A percentile compares a stretch with the other conserved stretches of the same genome.
Evolutionary conservation across 805 yeast species (phyloP).

Genomic region (Ogataea nonfermentans): DNA sequence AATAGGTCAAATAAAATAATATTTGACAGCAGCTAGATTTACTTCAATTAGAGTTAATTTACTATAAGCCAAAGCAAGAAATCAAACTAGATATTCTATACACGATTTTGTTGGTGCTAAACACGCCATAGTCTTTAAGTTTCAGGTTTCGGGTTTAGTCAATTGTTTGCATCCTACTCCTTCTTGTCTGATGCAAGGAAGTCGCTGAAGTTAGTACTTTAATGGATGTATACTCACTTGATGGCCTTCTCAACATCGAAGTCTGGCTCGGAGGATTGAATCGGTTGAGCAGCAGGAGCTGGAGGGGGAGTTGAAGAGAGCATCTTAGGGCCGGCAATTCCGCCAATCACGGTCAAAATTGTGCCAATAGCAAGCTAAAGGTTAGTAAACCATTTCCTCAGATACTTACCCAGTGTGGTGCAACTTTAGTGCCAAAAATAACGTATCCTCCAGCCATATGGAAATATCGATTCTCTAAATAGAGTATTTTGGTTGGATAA

Average conservation of each 20-base stretch:
- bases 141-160: too few species aligned
- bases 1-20: constrained; percentile 1
- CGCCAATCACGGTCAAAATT: constrained; percentile 61
- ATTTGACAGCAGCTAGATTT: not conserved
- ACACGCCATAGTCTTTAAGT: not conserved
- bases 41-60: too few species aligned
- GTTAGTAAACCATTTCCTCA: constrained; percentile 7
- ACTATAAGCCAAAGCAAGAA: too few species aligned
- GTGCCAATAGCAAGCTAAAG: constrained; percentile 74
- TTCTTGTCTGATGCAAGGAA: constrained; percentile 29
- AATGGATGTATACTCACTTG: constrained; percentile 24
- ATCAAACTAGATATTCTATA: too few species aligned
- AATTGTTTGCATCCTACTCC: constrained; percentile 8
- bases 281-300: constrained; percentile 56
- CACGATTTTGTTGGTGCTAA: too few species aligned
- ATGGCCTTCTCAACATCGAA: constrained; percentile 34
- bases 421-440: constrained; percentile 80
- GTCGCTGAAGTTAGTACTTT: constrained; percentile 21
- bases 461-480: constrained; percentile 11
- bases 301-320: constrained; percentile 31
- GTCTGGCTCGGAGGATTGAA: constrained; percentile 25
- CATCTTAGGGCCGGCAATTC: constrained; percentile 54
- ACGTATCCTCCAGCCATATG: constrained; percentile 80
- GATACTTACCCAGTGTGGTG: constrained; percentile 65
- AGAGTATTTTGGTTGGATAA: constrained; percentile 13